Percentiles rank a stretch among this genome's conserved stretches.
Conservation (phyloP, 768 basidiomycete genomes). For the Xerocomus potaroensis region DNA sequence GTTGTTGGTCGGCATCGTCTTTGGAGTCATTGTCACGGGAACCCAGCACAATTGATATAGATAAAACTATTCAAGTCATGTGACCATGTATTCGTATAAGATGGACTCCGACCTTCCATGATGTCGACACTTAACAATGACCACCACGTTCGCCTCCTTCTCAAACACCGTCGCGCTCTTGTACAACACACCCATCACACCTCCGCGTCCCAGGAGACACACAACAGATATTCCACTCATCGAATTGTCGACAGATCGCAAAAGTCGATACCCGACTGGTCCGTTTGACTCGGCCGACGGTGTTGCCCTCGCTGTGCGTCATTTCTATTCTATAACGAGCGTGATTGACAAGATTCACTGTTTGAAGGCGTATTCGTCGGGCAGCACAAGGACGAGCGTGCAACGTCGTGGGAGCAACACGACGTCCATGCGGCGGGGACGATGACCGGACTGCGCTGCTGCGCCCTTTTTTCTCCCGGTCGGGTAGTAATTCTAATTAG, state of each 20-base stretch:
- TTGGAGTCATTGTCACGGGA: conserved; percentile 39
- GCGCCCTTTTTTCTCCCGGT: too few species aligned
- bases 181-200: conserved; percentile 23
- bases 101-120: too few species aligned
- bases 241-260: conserved; percentile 12
- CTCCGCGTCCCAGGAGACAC: neutral
- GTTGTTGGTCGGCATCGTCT: conserved; percentile 40
- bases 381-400: conserved; percentile 10
- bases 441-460: neutral
- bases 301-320: conserved; percentile 14
- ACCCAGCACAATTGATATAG: conserved; percentile 3
- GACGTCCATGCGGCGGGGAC: neutral
- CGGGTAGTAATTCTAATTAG: too few species aligned
- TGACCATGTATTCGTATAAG: too few species aligned
- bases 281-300: conserved; percentile 2
- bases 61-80: too few species aligned
- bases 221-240: conserved; percentile 15
- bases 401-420: conserved; percentile 9
- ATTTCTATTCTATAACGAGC: neutral
- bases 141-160: conserved; percentile 13
- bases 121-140: too few species aligned
- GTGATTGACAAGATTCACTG: neutral
- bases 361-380: conserved; percentile 5
- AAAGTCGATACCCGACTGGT: neutral
- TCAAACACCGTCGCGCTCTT: conserved; percentile 13